Conservation (phyloP, 2,329 filamentous ascomycete species). For the Rutstroemia sp. region DNA sequence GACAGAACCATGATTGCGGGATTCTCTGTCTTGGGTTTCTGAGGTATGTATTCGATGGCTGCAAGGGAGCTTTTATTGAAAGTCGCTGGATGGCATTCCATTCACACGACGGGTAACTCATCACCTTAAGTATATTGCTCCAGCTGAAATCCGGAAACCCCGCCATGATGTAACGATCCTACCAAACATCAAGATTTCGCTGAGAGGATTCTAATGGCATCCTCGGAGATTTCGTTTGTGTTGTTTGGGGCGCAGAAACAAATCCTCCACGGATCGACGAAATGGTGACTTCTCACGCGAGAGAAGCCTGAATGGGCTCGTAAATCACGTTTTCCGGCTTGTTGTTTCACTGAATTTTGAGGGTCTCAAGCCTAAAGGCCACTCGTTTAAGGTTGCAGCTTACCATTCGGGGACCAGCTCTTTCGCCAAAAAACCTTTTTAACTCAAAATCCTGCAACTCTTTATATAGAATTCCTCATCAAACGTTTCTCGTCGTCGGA, state of each 20-base stretch:
- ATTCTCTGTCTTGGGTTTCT: background rate
- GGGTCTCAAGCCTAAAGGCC: background rate
- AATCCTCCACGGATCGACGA: background rate
- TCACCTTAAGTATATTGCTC: conserved; percentile 4
- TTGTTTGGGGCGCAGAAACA: conserved; percentile 7
- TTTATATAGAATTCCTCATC: background rate
- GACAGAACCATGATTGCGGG: background rate
- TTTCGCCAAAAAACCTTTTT: background rate
- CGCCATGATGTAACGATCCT: background rate
- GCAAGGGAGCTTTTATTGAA: too few species aligned
- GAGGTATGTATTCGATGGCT: too few species aligned
- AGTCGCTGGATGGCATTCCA: too few species aligned
- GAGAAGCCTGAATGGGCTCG: too few species aligned
- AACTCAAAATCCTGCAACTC: background rate
- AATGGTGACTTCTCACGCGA: background rate
- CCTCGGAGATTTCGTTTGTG: background rate
- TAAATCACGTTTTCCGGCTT: too few species aligned
- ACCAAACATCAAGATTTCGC: background rate
- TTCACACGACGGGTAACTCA: background rate
- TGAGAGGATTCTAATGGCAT: background rate
- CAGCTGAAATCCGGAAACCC: background rate
- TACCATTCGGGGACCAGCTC: background rate
- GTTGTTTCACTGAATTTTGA: background rate
- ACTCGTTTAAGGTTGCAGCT: too few species aligned
- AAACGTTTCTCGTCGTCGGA: background rate